These are phyloP conservation scores for Massarina eburnea DNA, from an alignment of 2,329 filamentous ascomycete genomes.

Conservation along the genomic window DNA sequence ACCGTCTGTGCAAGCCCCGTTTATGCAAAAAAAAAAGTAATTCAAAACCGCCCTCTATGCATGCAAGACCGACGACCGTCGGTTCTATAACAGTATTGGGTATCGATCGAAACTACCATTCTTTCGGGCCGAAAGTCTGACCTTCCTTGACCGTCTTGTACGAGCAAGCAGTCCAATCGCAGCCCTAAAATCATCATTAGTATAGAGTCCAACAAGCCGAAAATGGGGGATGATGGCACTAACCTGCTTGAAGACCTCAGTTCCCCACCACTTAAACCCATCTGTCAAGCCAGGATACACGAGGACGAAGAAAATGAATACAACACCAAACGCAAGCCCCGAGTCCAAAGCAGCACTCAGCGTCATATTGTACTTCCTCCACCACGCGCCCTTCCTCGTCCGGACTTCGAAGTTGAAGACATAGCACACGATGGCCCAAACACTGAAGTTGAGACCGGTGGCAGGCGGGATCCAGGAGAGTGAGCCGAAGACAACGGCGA, in stretches of 20 bases:
- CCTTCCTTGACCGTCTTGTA: constrained; percentile 60
- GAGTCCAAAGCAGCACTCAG: constrained; percentile 81
- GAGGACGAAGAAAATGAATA: constrained; percentile 83
- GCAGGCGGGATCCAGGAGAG: constrained; percentile 86
- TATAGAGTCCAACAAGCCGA: not conserved
- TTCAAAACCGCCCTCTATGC: too few relatives aligned
- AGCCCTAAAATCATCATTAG: constrained; percentile 54
- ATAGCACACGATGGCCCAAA: constrained; percentile 84
- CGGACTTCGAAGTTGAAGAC: constrained; percentile 79
- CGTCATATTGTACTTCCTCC: constrained; percentile 91
- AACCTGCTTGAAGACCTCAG: constrained; percentile 74
- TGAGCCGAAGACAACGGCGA: constrained; percentile 80
- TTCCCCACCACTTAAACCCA: constrained; percentile 83
- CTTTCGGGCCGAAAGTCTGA: constrained; percentile 36
- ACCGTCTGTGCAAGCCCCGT: too few relatives aligned
- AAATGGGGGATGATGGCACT: constrained; percentile 8
- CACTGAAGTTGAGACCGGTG: constrained; percentile 78
- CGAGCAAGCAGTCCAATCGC: constrained; percentile 80
- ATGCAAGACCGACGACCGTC: too few relatives aligned
- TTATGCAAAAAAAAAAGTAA: too few relatives aligned
- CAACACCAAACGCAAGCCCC: constrained; percentile 77
- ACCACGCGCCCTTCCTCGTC: constrained; percentile 72
- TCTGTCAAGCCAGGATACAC: constrained; percentile 77
- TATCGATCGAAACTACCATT: too few relatives aligned
- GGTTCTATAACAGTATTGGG: too few relatives aligned